These are phyloP conservation scores for Ogataea neopini DNA, from an alignment of 805 yeast species.

Conservation along the genomic window DNA sequence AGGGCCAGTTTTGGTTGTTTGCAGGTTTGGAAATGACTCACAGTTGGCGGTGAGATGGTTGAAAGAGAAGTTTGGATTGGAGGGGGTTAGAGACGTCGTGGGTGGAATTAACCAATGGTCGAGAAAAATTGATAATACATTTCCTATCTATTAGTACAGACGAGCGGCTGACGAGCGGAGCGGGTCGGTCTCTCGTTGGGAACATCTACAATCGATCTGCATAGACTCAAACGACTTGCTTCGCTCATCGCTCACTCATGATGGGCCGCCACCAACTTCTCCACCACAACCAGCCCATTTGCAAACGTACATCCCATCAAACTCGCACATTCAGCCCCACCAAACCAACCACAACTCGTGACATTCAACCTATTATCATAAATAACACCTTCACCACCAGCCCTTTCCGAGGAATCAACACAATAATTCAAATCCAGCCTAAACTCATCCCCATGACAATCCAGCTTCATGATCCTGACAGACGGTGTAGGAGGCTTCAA, in stretches of 20 bases:
- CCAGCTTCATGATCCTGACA: slow-evolving; percentile 26
- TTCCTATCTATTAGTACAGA: slow-evolving; percentile 61
- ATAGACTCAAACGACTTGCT: no score
- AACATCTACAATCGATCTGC: no score
- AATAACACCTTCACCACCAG: slow-evolving; percentile 12
- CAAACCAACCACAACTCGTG: slow-evolving; percentile 23
- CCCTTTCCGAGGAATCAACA: slow-evolving; percentile 13
- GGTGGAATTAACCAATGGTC: slow-evolving; percentile 84
- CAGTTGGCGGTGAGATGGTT: slow-evolving; percentile 67
- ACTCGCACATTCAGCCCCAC: slow-evolving; percentile 19
- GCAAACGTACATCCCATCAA: slow-evolving; percentile 28
- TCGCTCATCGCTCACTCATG: slow-evolving; percentile 5
- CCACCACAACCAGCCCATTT: slow-evolving; percentile 34
- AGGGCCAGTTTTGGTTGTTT: slow-evolving; percentile 51
- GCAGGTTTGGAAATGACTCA: slow-evolving; percentile 92
- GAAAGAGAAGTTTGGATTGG: slow-evolving; percentile 48
- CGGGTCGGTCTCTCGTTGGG: no score
- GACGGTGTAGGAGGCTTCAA: slow-evolving; percentile 15
- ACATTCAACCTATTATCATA: slow-evolving; percentile 21
- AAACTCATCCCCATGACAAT: slow-evolving; percentile 20
- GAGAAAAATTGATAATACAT: slow-evolving; percentile 51
- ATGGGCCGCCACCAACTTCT: slow-evolving; percentile 23
- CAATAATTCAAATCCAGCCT: slow-evolving; percentile 26
- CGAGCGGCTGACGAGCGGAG: not conserved
- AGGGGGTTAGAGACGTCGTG: slow-evolving; percentile 58